Conservation (phyloP, 306 rosid genomes). For the Malus sieversii region DNA sequence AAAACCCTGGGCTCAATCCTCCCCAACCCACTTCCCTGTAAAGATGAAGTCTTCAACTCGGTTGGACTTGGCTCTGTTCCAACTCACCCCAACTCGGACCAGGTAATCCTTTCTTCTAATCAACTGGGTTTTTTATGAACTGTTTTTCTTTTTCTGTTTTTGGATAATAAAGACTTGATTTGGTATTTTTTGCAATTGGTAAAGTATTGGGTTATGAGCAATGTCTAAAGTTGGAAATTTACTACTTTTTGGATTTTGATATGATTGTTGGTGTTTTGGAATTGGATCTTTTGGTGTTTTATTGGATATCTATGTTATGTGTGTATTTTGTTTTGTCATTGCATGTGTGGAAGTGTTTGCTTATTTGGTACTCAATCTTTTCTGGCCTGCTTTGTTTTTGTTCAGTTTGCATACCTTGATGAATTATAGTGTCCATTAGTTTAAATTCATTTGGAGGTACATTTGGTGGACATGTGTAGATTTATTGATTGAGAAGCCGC, state of each 20-base stretch:
- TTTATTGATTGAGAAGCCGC: neutral
- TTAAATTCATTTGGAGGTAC: neutral
- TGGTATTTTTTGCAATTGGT: neutral
- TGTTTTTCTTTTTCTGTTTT: neutral
- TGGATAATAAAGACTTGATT: slow-evolving; percentile 1
- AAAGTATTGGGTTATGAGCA: neutral
- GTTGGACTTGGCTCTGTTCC: slow-evolving; percentile 84
- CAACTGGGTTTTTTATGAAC: neutral
- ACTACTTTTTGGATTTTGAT: slow-evolving; percentile 12
- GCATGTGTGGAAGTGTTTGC: neutral
- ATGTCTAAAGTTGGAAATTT: slow-evolving; percentile 3
- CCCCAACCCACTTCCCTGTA: neutral
- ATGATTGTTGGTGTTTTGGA: slow-evolving; percentile 13
- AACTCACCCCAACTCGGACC: slow-evolving; percentile 95
- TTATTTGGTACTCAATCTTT: neutral
- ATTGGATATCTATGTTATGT: neutral
- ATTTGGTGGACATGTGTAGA: neutral
- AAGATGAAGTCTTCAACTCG: slow-evolving; percentile 63
- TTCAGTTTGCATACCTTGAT: neutral
- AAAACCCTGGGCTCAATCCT: slow-evolving; percentile 6
- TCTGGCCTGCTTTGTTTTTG: neutral
- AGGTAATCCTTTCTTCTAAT: slow-evolving; percentile 33
- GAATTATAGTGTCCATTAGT: neutral
- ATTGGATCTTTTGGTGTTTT: slow-evolving; percentile 8
- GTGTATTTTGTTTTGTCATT: neutral